Conservation (phyloP, 805 yeast genomes). For the Candida coquimbonensis region DNA sequence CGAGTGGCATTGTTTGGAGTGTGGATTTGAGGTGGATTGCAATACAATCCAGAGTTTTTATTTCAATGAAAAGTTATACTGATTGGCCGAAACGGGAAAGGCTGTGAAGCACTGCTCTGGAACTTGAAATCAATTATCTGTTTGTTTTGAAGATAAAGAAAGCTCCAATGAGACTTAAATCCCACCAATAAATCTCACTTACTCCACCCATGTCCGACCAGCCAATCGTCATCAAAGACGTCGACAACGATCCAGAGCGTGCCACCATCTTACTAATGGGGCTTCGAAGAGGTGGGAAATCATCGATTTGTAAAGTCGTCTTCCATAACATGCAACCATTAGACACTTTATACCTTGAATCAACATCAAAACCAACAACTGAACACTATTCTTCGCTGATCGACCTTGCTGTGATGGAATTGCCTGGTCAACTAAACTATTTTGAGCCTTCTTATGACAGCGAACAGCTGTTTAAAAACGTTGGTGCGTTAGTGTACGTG, state of each 20-base stretch:
- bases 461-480: constrained; percentile 66
- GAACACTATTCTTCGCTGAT: constrained; percentile 80
- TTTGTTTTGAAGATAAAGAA: too few relatives aligned
- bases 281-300: constrained; percentile 77
- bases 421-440: constrained; percentile 89
- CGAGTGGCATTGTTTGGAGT: constrained; percentile 15
- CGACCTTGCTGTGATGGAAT: constrained; percentile 83
- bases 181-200: neutral
- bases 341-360: constrained; percentile 84
- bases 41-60: too few relatives aligned
- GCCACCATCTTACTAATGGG: constrained; percentile 91
- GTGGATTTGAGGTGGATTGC: too few relatives aligned
- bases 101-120: neutral
- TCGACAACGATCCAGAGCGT: constrained; percentile 44
- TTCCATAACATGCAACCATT: constrained; percentile 95
- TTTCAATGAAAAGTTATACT: neutral
- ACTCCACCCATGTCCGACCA: constrained; percentile 1
- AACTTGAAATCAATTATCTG: too few relatives aligned
- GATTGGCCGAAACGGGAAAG: neutral
- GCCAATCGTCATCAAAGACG: constrained; percentile 7
- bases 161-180: too few relatives aligned
- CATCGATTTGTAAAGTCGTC: constrained; percentile 91
- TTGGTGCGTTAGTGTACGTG: constrained; percentile 89
- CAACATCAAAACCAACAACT: constrained; percentile 82
- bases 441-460: constrained; percentile 82